A percentile compares a stretch with the other conserved stretches of the same genome.
Conservation (phyloP, 768 basidiomycete genomes). For the Lactarius akahatsu region DNA sequence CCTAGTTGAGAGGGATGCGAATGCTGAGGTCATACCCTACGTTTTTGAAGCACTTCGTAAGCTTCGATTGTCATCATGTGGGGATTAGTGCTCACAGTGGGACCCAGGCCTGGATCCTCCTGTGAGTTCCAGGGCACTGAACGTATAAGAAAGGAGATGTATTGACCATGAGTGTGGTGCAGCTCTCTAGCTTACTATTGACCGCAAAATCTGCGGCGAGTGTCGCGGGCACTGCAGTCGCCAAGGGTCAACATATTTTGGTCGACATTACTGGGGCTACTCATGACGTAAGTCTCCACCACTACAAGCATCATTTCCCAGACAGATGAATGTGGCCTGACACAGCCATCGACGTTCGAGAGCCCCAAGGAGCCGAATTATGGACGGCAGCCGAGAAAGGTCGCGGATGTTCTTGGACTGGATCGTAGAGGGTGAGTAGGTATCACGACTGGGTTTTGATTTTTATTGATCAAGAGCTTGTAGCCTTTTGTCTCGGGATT, state of each 20-base stretch:
- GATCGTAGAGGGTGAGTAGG: constrained; percentile 23
- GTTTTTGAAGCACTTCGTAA: constrained; percentile 29
- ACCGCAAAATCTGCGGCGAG: constrained; percentile 5
- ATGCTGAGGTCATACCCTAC: constrained; percentile 18
- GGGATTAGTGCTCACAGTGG: constrained; percentile 10
- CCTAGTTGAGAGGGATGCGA: not conserved
- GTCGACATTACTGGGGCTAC: constrained; percentile 30
- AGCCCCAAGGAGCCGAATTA: not conserved
- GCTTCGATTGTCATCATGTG: not conserved
- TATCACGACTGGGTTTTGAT: not conserved
- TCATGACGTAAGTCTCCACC: constrained; percentile 21
- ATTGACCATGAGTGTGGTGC: not conserved
- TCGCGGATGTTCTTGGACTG: constrained; percentile 21
- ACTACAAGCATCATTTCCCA: no score
- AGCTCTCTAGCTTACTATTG: constrained; percentile 25
- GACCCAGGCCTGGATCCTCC: constrained; percentile 27
- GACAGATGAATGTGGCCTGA: not conserved
- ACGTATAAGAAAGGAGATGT: not conserved
- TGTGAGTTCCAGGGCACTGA: constrained; percentile 14
- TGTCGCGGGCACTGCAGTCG: constrained; percentile 23
- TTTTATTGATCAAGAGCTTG: not conserved
- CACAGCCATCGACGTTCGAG: constrained; percentile 7
- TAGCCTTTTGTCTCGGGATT: constrained; percentile 20
- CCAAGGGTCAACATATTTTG: constrained; percentile 28
- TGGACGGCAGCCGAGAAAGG: not conserved